Percentiles rank a stretch among this genome's conserved stretches.
phyloP scores from a whole-genome alignment of 345 rosid genomes.

The Populus nigra region DNA sequence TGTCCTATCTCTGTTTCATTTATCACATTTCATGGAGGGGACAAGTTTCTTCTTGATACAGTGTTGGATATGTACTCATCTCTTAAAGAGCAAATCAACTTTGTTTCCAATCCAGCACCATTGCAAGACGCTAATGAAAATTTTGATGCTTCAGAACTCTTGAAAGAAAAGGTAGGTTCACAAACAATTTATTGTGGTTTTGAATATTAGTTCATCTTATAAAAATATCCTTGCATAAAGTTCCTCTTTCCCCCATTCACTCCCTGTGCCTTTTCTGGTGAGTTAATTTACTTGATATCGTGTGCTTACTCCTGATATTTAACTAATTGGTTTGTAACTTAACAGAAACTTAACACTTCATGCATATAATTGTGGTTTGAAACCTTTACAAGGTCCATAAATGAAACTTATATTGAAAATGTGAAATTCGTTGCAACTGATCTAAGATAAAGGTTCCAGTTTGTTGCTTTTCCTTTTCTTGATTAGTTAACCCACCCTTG shows the following conservation, averaged over 20 bases:
- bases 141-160: constrained; percentile 70
- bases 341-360: not conserved
- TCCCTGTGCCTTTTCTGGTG: not conserved
- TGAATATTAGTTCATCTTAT: not conserved
- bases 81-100: constrained; percentile 68
- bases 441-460: not conserved
- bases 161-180: constrained; percentile 77
- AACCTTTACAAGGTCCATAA: not conserved
- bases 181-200: not conserved
- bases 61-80: constrained; percentile 67
- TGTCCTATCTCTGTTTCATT: constrained; percentile 75
- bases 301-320: not conserved
- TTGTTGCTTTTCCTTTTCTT: not conserved
- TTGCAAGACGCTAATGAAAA: constrained; percentile 46
- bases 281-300: not conserved
- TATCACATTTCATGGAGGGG: constrained; percentile 73
- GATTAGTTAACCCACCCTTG: not conserved
- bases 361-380: not conserved
- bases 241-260: not conserved
- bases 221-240: not conserved
- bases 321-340: not conserved
- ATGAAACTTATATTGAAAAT: not conserved
- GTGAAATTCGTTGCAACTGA: not conserved
- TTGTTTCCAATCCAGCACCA: constrained; percentile 55
- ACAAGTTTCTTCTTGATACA: constrained; percentile 90